Evolutionary conservation across 2,329 filamentous ascomycete genomes (phyloP).

Genomic region (Verticillium zaregamsianum): DNA sequence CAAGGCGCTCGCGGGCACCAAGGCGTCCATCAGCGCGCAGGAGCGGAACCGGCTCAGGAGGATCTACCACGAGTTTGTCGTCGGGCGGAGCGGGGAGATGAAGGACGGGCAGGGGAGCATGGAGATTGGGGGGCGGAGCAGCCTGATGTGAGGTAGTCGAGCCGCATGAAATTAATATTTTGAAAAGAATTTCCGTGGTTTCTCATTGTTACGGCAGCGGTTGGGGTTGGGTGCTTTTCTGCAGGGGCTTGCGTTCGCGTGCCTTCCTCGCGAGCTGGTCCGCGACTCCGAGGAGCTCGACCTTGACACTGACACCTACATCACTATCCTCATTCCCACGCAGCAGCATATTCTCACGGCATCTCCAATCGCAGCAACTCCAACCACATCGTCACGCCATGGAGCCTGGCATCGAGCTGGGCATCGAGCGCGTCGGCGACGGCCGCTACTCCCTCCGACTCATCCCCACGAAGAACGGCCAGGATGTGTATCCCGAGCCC

Average conservation of each 20-base stretch:
- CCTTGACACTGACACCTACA: too few species aligned
- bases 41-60: slow-evolving; percentile 70
- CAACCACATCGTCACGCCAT: neutral
- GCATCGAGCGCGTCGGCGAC: neutral
- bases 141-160: slow-evolving; percentile 64
- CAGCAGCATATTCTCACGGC: too few species aligned
- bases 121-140: slow-evolving; percentile 88
- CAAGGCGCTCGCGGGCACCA: slow-evolving; percentile 70
- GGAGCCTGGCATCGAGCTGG: neutral
- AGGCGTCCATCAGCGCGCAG: slow-evolving; percentile 75
- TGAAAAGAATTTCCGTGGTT: neutral
- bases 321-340: too few species aligned
- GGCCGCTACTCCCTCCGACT: neutral
- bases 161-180: neutral
- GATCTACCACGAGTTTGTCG: slow-evolving; percentile 92
- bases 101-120: slow-evolving; percentile 85
- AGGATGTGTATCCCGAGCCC: neutral
- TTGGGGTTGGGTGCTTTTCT: neutral
- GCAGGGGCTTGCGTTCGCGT: neutral
- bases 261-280: neutral
- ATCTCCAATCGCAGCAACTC: neutral
- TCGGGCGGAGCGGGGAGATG: slow-evolving; percentile 91
- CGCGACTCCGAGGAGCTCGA: too few species aligned
- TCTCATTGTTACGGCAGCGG: neutral
- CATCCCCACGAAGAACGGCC: neutral